Evolutionary conservation across 306 rosid genomes (phyloP), one percentile per base, ranked within the genome.

Genomic region (Pyrus betulifolia): DNA sequence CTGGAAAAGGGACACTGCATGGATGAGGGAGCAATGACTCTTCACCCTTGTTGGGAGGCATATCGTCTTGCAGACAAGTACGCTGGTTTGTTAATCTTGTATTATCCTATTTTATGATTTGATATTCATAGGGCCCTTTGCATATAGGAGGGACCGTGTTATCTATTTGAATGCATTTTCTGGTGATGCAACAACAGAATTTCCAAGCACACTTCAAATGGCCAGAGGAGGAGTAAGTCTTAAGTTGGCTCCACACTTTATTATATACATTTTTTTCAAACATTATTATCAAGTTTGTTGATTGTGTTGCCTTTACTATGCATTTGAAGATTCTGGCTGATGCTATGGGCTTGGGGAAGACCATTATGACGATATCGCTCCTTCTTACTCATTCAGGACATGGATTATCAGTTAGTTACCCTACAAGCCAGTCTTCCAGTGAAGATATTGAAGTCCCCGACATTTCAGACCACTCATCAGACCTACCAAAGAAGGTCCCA

Each of bases 291-390:
- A 76, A 31, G 44, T 8, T 74, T 58, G 72, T 46, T 74, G 58
- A 74, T 60, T 83, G 49, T 67, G 63, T 69, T 83, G 77, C 78
- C 81, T 82, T 70, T 67, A 31, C 77, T 52, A 33, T 80, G 76
- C 78, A 81, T 81, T 75, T 77, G 83, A 87, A 94, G 98, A 92
- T 94, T 85, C 85, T 94, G 81, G 98, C 97, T 77, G 98, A 94
- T 91, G 88, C 97, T 74, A 94, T 94, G 98, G 98, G 98, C 72
- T 88, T 94, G 72, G 98, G 98, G 78, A 94, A 94, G 92, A 94
- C 98, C 71, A 86, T 94, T 65, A 94, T 94, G 98, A 91, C 97
- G 79, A 90, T 94, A 85, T 82, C 96, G 31, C 96, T 93, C 80
- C 97, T 93, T 76, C 84, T 87, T 76, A 83, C 93, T 68, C 87